Evolutionary conservation across 176 grass and related monocot genomes (phyloP).

Genomic region (Puya raimondii): DNA sequence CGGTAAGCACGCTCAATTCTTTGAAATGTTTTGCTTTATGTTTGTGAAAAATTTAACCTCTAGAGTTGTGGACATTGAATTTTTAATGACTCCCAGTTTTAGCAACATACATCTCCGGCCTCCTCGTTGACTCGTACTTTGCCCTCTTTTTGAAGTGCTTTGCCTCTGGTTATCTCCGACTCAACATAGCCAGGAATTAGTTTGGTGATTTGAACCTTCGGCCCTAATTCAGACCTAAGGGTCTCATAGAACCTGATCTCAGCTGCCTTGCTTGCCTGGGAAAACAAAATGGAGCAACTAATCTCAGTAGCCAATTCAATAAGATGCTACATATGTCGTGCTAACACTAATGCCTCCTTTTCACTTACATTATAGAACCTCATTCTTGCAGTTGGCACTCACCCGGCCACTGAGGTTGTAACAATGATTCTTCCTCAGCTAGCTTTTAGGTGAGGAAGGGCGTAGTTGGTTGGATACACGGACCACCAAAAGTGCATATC

Average conservation of each 20-base stretch:
- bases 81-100: too few relatives aligned
- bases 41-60: too few relatives aligned
- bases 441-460: constrained; percentile 59
- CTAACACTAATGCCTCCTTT: background rate
- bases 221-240: constrained; percentile 28
- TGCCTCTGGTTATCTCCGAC: constrained; percentile 57
- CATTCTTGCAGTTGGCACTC: constrained; percentile 55
- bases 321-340: background rate
- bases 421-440: constrained; percentile 74
- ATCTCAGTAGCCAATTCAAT: background rate
- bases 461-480: constrained; percentile 75
- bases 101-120: constrained; percentile 33
- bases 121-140: constrained; percentile 41
- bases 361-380: constrained; percentile 79
- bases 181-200: constrained; percentile 53
- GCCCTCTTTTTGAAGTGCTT: constrained; percentile 24
- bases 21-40: too few relatives aligned
- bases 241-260: constrained; percentile 65
- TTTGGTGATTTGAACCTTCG: constrained; percentile 43
- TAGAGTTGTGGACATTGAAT: too few relatives aligned
- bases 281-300: background rate
- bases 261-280: constrained; percentile 59
- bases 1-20: background rate
- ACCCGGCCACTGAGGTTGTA: constrained; percentile 65
- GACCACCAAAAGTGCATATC: constrained; percentile 85